Percentiles rank a stretch among this genome's conserved stretches.
Evolutionary conservation across 352 stramenopile species (phyloP).

Genomic region (Phytophthora podocarpi): DNA sequence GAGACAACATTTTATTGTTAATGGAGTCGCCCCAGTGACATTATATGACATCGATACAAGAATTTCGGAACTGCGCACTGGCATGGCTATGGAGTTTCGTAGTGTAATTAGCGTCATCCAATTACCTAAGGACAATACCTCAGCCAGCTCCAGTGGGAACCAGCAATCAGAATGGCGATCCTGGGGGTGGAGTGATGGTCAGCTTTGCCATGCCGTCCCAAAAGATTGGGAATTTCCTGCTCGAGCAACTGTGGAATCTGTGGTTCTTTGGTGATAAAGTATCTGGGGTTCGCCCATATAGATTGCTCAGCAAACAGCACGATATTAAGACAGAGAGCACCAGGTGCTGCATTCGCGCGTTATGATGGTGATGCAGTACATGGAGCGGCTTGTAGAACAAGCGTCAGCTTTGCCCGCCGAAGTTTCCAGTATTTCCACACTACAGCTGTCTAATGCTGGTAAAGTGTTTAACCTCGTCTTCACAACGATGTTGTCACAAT

Average conservation of each 20-base stretch:
- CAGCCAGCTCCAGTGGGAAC: too few species aligned
- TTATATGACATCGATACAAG: too few species aligned
- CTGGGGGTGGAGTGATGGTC: background rate
- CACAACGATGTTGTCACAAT: too few species aligned
- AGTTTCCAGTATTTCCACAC: background rate
- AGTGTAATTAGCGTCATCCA: too few species aligned
- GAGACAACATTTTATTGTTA: background rate
- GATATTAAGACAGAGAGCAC: background rate
- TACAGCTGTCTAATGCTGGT: background rate
- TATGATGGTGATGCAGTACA: background rate
- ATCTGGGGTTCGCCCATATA: background rate
- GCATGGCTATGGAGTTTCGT: too few species aligned
- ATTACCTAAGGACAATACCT: too few species aligned
- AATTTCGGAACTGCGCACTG: too few species aligned
- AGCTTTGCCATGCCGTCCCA: background rate
- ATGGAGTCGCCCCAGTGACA: too few species aligned
- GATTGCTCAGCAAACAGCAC: background rate
- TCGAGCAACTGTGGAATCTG: background rate
- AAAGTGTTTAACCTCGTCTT: background rate
- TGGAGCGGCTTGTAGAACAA: background rate
- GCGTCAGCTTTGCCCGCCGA: background rate
- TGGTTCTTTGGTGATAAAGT: background rate
- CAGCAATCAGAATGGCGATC: background rate
- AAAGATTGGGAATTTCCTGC: background rate
- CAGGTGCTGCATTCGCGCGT: background rate